Evolutionary conservation across 2,329 filamentous ascomycete species (phyloP), one percentile per base, ranked within the genome.

Genomic region (Calonectria hawksworthii): DNA sequence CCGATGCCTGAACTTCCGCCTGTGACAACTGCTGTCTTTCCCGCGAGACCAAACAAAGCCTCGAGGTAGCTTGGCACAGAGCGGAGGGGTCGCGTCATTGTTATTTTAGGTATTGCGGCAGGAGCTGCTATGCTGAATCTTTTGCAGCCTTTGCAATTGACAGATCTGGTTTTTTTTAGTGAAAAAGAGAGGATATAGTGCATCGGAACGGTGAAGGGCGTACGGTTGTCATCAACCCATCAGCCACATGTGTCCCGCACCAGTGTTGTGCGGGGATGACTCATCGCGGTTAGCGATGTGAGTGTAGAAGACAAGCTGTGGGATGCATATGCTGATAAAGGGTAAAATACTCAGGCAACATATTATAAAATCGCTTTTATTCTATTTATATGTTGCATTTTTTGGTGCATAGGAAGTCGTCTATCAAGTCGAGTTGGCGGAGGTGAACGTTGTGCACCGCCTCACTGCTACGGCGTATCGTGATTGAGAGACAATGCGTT

Each of bases 1-100:
- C 83, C 83, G 64, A 85, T 85, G 14, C 83, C 83, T 4, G 82
- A 82, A 73, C 83, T 84, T n/a, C 80, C 83, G 9, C 83, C 83
- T 0, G 83, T 84, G 1, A 85, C 75, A 9, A 84, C 78, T 0
- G 82, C 83, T 7, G 80, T 78, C 47, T 77, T 78, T 21, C 82
- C 83, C 0, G 75, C 69, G n/a, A 84, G 81, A 23, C 80, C 76
- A 69, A 84, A 84, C 36, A 84, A 74, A 10, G 77, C 76, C 30
- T 80, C 65, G 32, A 85, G 80, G 54, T 83, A 84, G 72, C 23
- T 61, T 16, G 73, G 70, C 18, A 76, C 72, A 13, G 72, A 59
- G 4, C 69, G 72, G 4, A 56, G 3, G 51, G 44, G 73, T 61
- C 70, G 75, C 7, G 73, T 34, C 78, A 80, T 80, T 41, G 47